phyloP scores from a whole-genome alignment of 192 early-diverging fungal species.

The Coemansia sp. region DNA sequence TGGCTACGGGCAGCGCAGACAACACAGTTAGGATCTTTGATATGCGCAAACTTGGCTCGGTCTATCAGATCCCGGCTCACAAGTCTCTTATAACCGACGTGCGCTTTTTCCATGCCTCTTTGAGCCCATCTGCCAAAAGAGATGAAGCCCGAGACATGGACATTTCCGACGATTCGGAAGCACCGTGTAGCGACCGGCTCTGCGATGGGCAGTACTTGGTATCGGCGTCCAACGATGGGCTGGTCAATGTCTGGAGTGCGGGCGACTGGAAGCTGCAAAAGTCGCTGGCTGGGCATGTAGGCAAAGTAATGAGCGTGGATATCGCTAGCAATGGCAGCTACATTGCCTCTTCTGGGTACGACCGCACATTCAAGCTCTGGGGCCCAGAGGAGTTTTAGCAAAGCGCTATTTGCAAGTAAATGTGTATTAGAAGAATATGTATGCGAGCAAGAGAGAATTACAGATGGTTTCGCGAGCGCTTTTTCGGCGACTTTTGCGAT shows the following conservation, averaged over 20 bases:
- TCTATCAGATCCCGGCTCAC: slow-evolving; percentile 90
- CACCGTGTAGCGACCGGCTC: slow-evolving; percentile 18
- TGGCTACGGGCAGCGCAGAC: slow-evolving; percentile 90
- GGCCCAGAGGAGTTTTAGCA: slow-evolving; percentile 53
- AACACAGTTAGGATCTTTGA: slow-evolving; percentile 94
- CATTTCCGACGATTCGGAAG: slow-evolving; percentile 6
- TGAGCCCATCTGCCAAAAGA: slow-evolving; percentile 2
- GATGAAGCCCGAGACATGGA: slow-evolving; percentile 36
- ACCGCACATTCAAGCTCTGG: slow-evolving; percentile 96
- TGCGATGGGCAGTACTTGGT: slow-evolving; percentile 77
- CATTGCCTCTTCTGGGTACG: slow-evolving; percentile 83
- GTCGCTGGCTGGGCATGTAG: slow-evolving; percentile 81
- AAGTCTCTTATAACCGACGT: slow-evolving; percentile 84
- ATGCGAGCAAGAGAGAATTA: neutral
- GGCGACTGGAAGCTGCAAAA: slow-evolving; percentile 93
- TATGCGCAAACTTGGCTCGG: slow-evolving; percentile 69
- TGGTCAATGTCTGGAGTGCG: slow-evolving; percentile 88
- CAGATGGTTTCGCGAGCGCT: slow-evolving; percentile 11
- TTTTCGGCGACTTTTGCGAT: slow-evolving; percentile 6
- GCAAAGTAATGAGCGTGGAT: slow-evolving; percentile 88
- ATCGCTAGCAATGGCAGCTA: slow-evolving; percentile 74
- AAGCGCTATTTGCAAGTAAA: neutral
- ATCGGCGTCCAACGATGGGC: slow-evolving; percentile 82
- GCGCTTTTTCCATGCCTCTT: slow-evolving; percentile 57
- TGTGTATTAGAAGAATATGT: neutral